These are phyloP conservation scores for Talaromyces amestolkiae DNA, from an alignment of 2,329 filamentous ascomycete species.

Conservation along the genomic window DNA sequence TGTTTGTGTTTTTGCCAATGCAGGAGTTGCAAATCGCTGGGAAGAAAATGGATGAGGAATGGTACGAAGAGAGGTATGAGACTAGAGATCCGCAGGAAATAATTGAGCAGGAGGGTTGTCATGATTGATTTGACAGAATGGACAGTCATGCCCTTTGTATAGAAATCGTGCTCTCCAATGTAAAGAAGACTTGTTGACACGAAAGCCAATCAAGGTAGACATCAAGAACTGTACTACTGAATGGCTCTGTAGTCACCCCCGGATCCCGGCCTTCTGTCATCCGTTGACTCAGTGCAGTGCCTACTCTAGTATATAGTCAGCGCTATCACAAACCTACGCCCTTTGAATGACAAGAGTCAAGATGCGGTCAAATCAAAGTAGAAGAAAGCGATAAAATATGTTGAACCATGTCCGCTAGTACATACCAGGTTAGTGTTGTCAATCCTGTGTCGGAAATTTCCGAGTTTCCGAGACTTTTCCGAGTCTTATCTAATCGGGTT, in stretches of 20 bases:
- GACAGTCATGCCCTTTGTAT: neutral
- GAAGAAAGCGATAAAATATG: neutral
- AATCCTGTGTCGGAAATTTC: neutral
- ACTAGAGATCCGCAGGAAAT: conserved; percentile 30
- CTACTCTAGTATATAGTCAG: neutral
- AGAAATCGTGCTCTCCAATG: neutral
- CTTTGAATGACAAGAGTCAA: neutral
- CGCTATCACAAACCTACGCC: neutral
- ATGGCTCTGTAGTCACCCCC: neutral
- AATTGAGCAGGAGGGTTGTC: conserved; percentile 13
- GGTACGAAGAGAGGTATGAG: conserved; percentile 30
- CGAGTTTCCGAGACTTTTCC: neutral
- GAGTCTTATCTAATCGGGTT: neutral
- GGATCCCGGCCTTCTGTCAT: neutral
- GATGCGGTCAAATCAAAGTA: neutral
- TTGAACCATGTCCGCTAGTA: neutral
- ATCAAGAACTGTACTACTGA: neutral
- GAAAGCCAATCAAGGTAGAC: neutral
- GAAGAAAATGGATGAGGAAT: conserved; percentile 53
- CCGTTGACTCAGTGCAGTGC: neutral
- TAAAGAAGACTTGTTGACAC: neutral
- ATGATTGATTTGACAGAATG: neutral
- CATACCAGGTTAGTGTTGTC: neutral
- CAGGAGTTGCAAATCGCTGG: conserved; percentile 40
- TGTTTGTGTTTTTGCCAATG: conserved; percentile 35